Base-by-base conservation (phyloP, 2,329 filamentous ascomycete genomes). In the Aspergillus caelatus region DNA sequence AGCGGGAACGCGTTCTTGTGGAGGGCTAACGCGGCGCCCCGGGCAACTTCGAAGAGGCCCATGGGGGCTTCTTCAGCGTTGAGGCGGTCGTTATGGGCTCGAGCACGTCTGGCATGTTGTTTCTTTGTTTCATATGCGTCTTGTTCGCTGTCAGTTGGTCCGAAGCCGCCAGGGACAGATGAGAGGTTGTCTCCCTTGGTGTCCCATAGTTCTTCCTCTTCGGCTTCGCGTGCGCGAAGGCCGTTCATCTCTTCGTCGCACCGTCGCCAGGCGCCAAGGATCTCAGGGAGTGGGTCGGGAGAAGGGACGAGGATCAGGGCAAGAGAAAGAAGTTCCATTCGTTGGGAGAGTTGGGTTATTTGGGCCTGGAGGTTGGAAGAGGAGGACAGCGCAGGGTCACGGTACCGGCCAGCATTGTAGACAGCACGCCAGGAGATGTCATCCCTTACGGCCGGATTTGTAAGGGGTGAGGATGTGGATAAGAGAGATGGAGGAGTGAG, bases 341-440 rank as follows among this genome's bases (percentile, higher is more conserved):
- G 82, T 72, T 89, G 87, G 59, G 88, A 85, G 16, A 90, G 81
- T 59, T 83, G 82, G 52, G 83, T 81, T 26, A 89, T 81, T 70
- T 83, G 74, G 66, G 78, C 69, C 64, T 75, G 75, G 34, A 81
- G 70, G 68, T 71, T 65, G 63, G 76, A 65, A 32, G 65, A 71
- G 60, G 72, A 70, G 65, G 65, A 74, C 60, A 70, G 68, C 53
- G 72, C 62, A 41, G 67, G 68, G 41, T 77, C 68, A 58, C 82
- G 81, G 76, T 87, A 84, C 55, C 85, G 83, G 21, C 88, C 88
- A 23, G 87, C 87, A 62, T 84, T 82, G 71, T 88, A 85, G 16
- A 87, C 88, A 39, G 87, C 87, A 32, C 86, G 85, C 88, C 88
- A 90, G 62, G 86, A 86, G 34, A 86, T 82, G 66, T 89, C 86